Percentiles rank a stretch among this genome's conserved stretches.
These are phyloP conservation scores for Hypoxylon rubiginosum DNA, from an alignment of 2,329 filamentous ascomycete species.

Conservation along the genomic window DNA sequence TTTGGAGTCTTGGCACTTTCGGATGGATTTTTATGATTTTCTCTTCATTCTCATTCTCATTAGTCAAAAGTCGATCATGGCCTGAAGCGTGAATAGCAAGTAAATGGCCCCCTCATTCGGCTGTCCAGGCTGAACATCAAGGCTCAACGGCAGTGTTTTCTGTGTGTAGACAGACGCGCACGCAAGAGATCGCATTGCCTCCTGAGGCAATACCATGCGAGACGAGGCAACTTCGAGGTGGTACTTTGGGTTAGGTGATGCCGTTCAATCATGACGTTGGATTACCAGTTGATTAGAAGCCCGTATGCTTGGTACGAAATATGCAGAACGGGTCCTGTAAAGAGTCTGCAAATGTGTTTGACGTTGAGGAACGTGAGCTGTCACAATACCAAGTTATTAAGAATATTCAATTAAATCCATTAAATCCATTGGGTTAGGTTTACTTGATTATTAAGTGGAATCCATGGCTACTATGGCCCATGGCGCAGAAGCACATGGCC, in stretches of 20 bases:
- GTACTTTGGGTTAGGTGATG: neutral
- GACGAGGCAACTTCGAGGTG: neutral
- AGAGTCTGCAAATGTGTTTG: constrained; percentile 1
- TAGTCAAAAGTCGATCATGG: constrained; percentile 32
- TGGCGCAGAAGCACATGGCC: constrained; percentile 1
- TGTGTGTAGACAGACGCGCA: constrained; percentile 1
- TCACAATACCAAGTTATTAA: constrained; percentile 11
- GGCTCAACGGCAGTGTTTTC: constrained; percentile 29
- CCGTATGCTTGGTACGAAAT: neutral
- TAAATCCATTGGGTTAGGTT: constrained; percentile 7
- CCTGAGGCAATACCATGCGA: neutral
- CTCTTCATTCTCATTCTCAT: constrained; percentile 22
- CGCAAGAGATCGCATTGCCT: neutral
- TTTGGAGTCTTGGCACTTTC: constrained; percentile 28
- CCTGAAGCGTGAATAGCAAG: constrained; percentile 26
- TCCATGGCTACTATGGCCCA: neutral
- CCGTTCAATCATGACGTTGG: constrained; percentile 8
- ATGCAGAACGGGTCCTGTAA: neutral
- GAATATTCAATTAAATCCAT: neutral
- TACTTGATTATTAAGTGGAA: neutral
- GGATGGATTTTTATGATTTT: constrained; percentile 29
- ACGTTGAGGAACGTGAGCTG: constrained; percentile 14
- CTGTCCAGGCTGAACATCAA: constrained; percentile 31
- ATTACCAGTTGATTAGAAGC: neutral
- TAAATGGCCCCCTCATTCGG: constrained; percentile 28